Base-by-base conservation (phyloP, 192 early-diverging fungal genomes). In the Haplosporangium gracile region DNA sequence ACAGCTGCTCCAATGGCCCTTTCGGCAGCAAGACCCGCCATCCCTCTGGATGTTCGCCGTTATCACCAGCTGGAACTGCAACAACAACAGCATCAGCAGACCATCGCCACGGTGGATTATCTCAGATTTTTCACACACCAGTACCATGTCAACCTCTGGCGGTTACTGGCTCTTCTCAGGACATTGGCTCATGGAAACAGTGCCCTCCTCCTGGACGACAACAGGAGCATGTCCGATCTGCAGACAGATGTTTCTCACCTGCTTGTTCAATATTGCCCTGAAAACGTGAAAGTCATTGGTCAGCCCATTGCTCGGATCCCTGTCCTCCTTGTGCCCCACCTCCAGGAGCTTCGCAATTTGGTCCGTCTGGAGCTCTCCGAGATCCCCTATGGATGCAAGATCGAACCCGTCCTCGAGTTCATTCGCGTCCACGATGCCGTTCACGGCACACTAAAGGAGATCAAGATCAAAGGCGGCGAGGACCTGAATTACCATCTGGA, bases 401-500 rank as follows among this genome's bases (percentile, higher is more conserved):
- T 86, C 38, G 75, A 80, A 15, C 75, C 75, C 32, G 55, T 81
- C 9, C 45, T 86, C 49, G 84, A 86, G 76, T 86, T 86, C 49
- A 86, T 86, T 29, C 74, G 79, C 24, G 79, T 86, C 39, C 84
- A 86, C 39, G 84, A 86, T 49, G 60, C 70, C 4, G 60, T 72
- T 16, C 84, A 86, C 32, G 36, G 74, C 32, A 81, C 79, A 18
- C 57, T 86, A 24, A 53, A 71, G 4, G 84, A 86, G 72, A 86
- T 86, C 70, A 86, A 86, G 76, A 80, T 86, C 72, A 86, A 81
- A 57, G 79, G 84, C 26, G 36, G 39, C 24, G 84, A 86, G 13
- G 84, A 86, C n/a, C 38, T 45, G 29, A 70, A 72, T 29, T 60
- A 32, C 0, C 55, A 45, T 73, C 55, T 73, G 4, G 34, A 73